Evolutionary conservation across 2,329 filamentous ascomycete species (phyloP), one percentile per base, ranked within the genome.

Genomic region (Curvularia sp.): DNA sequence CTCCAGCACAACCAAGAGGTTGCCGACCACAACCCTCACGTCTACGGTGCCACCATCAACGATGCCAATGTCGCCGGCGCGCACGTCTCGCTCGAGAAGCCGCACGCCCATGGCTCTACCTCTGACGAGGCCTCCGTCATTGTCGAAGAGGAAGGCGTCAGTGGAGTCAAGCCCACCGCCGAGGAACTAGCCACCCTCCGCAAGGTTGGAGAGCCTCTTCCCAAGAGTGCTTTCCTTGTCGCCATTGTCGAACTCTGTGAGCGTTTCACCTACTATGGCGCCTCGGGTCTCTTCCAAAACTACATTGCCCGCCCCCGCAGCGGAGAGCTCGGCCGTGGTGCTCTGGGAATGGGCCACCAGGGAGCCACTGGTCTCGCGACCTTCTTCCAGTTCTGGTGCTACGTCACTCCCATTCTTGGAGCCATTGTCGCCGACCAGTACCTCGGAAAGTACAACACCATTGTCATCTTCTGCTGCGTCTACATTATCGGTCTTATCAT

Each of bases 361-460:
- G 78, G 78, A 49, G 78, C 80, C 9, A 82, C 80, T 51, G 80
- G 78, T 54, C 70, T 82, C 8, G 78, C 76, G 12, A 77, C 75
- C 3, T 82, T 82, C 71, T 82, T 82, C 71, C 75, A 77, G 65
- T 76, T 77, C 58, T 77, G 72, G 73, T 77, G 74, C 61, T 76
- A 77, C 54, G 66, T 67, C 60, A 72, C 56, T 47, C 62, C 51
- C 9, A 63, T 60, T 50, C 44, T 55, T 9, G 54, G 81, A 55
- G 83, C 84, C 39, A 73, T 84, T 55, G 79, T 83, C 33, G 89
- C 90, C 33, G 90, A 93, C 78, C 85, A 88, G 64, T 88, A 89
- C 72, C 84, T 85, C 74, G 89, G 89, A 57, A 88, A 88, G 62
- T 92, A 87, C 81, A 86, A 86, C 72, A 91, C 89, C 41, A 91